Evolutionary conservation across 2,329 filamentous ascomycete genomes (phyloP), one percentile per base, ranked within the genome.

Genomic region (Fusarium nodosum): DNA sequence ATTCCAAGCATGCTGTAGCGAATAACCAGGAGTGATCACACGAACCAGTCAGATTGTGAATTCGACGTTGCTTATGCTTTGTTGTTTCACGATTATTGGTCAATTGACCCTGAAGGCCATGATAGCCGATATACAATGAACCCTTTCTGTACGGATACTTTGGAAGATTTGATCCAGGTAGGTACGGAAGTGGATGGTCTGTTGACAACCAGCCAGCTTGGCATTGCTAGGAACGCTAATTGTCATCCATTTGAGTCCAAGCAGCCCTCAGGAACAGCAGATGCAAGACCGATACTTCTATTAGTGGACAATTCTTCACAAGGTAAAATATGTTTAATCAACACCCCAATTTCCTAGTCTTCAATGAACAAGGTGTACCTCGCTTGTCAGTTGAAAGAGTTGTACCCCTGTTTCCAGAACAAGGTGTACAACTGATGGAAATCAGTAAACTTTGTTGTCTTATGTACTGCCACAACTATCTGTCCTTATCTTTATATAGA

Each of bases 11-110:
- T 28, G n/a, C 4, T 4, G 13, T 31, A 20, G 26, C 12, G 26
- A 6, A 20, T 31, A 15, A 5, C 18, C 26, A 30, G 11, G 11
- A 30, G 18, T 30, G 42, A 20, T 10, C 6, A n/a, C 12, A 46
- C 12, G 7, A 46, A 30, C 18, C 18, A 30, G 26, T 46, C 15
- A 30, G 12, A 15, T 30, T 28, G 22, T 26, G 16, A 41, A 30
- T n/a, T 26, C 45, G 34, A 60, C 18, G 52, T 22, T 34, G 31
- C 11, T 28, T 18, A 18, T 48, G 28, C 20, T 16, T 50, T 10
- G n/a, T 28, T n/a, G n/a, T 22, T 39, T n/a, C 8, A 7, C 26
- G 41, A 16, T 47, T 54, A 65, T 65, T 66, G 62, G 54, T 30
- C 31, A 39, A 36, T 61, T 51, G 34, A 28, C 20, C 38, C 30